Conservation (phyloP, 495 filamentous ascomycete species). For the Penicillium egyptiacum region DNA sequence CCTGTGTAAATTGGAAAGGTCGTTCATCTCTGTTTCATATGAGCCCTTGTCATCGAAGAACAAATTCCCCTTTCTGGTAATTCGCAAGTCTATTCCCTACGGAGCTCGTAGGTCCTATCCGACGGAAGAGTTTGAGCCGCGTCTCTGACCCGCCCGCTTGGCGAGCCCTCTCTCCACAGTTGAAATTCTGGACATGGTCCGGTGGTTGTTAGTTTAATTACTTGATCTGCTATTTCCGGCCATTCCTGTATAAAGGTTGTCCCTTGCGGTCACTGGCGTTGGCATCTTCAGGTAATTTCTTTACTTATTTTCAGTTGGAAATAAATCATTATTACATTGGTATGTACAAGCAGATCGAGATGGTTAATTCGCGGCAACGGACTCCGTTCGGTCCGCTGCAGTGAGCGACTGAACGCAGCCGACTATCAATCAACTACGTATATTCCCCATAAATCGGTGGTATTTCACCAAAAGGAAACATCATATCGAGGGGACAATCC, state of each 20-base stretch:
- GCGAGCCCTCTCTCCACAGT: slow-evolving; percentile 60
- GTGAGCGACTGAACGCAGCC: too few relatives aligned
- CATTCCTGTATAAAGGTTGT: neutral
- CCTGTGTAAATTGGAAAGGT: neutral
- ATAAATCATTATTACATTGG: neutral
- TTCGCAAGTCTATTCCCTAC: neutral
- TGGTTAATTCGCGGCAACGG: neutral
- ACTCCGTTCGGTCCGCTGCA: neutral
- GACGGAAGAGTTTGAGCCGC: slow-evolving; percentile 53
- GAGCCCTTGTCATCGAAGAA: slow-evolving; percentile 12
- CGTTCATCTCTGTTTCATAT: slow-evolving; percentile 15
- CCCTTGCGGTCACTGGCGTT: neutral
- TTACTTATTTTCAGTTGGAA: neutral
- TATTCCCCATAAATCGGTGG: neutral
- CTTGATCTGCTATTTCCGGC: neutral
- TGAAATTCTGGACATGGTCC: neutral
- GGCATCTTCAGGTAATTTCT: neutral
- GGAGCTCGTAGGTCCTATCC: too few relatives aligned
- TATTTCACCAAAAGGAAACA: slow-evolving; percentile 16
- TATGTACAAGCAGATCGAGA: neutral
- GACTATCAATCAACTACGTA: neutral
- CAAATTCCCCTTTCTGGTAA: slow-evolving; percentile 41
- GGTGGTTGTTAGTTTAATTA: too few relatives aligned
- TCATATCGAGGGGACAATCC: slow-evolving; percentile 15
- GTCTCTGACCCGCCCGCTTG: slow-evolving; percentile 59